Evolutionary conservation across 805 yeast genomes (phyloP), one percentile per base, ranked within the genome.

Genomic region (Saccharomyces mikatae): DNA sequence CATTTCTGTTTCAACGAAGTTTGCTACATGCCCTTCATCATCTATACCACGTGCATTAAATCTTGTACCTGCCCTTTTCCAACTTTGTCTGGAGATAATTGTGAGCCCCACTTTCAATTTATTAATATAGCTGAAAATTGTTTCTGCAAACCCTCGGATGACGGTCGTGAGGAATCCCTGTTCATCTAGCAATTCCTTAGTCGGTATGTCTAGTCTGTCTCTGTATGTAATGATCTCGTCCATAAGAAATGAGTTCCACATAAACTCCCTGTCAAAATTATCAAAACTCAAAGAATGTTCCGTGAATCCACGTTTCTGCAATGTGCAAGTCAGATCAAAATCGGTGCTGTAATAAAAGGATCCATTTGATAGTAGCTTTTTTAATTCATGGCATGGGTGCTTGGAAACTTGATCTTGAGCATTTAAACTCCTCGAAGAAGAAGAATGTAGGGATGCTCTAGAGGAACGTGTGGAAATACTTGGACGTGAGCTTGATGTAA

Each of bases 241-340:
- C 84, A 91, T 84, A 83, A 94, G 80, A 68, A 87, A 92, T 9
- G 86, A 79, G 69, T 94, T 94, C 99, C 99, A 94, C 97, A 94
- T 92, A 66, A 86, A 94, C 60, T 90, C 91, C 49, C 81, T 81
- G 66, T 86, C 90, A 61, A 81, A 84, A 47, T 86, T 75, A 60
- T 80, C 84, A 56, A 73, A 70, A 51, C 81, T 76, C 48, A 80
- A 62, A 0, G 81, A 72, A 52, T 73, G 69, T 2, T 70, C 65
- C 44, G 71, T 67, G 9, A 84, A 71, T 3, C 92, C 94, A 65
- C 96, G 73, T 47, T 80, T 76, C 70, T 92, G 97, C 56, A 94
- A 72, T 3, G 84, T 76, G n/a, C 89, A 84, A 0, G 99, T 94
- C 61, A 94, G 71, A 70, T 94, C 99, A 69, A 90, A 94, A 71